phyloP scores from a whole-genome alignment of 1,284 basidiomycete genomes.

The Ceratobasidium sp. region DNA sequence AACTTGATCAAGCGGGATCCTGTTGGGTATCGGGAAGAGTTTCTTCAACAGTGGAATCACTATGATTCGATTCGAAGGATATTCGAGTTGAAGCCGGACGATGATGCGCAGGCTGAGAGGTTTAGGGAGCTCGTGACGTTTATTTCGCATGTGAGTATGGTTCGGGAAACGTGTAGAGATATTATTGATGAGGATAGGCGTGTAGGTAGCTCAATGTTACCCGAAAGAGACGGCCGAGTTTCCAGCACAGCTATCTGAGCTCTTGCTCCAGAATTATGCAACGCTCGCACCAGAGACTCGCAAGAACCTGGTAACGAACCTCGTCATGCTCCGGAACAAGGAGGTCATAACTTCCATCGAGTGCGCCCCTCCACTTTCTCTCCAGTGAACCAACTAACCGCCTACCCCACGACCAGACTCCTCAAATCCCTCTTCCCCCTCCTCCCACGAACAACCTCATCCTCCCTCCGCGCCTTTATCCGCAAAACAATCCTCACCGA shows the following conservation, averaged over 20 bases:
- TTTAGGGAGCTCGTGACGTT: constrained; percentile 90
- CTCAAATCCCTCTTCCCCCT: constrained; percentile 94
- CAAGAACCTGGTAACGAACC: constrained; percentile 85
- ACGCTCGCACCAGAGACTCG: constrained; percentile 81
- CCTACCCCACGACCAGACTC: constrained; percentile 66
- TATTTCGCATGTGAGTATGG: constrained; percentile 74
- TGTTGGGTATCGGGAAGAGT: constrained; percentile 92
- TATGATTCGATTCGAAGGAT: constrained; percentile 90
- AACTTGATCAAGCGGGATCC: constrained; percentile 98
- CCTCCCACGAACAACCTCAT: constrained; percentile 89
- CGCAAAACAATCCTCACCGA: constrained; percentile 97
- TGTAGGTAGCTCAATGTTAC: constrained; percentile 88
- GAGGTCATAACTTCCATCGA: constrained; percentile 92
- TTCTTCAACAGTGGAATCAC: constrained; percentile 98
- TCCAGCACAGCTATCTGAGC: constrained; percentile 77
- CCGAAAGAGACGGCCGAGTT: constrained; percentile 87
- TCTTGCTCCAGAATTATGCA: constrained; percentile 82
- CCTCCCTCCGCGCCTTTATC: constrained; percentile 85
- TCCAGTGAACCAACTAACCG: constrained; percentile 29
- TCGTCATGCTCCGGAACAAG: constrained; percentile 94
- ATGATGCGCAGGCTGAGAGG: constrained; percentile 77
- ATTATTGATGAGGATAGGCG: constrained; percentile 11
- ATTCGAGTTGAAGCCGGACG: constrained; percentile 78
- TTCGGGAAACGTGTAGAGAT: constrained; percentile 27
- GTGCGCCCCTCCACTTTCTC: constrained; percentile 64